Percentiles rank a stretch among this genome's conserved stretches.
phyloP scores from a whole-genome alignment of 2,329 filamentous ascomycete species.

The Exophiala phaeomuriformis region DNA sequence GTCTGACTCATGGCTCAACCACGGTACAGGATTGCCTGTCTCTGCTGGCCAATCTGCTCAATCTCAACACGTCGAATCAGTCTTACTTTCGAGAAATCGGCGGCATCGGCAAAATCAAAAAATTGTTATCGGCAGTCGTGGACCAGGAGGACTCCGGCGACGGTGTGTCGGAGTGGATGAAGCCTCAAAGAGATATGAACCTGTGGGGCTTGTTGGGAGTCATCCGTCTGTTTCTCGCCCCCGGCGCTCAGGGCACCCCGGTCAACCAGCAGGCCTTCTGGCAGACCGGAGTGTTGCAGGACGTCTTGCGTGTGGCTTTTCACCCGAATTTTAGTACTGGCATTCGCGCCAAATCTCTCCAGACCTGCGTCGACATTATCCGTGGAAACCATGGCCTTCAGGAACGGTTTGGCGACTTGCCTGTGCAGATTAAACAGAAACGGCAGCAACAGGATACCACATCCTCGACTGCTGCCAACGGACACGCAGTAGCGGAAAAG shows the following conservation, averaged over 20 bases:
- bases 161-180: conserved; percentile 65
- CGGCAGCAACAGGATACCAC: too few relatives aligned
- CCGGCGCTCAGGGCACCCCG: conserved; percentile 69
- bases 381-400: conserved; percentile 71
- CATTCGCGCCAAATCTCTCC: conserved; percentile 78
- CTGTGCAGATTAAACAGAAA: conserved; percentile 49
- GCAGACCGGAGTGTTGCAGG: conserved; percentile 70
- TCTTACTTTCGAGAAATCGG: conserved; percentile 88
- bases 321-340: conserved; percentile 62
- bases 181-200: conserved; percentile 77
- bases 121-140: conserved; percentile 57
- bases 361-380: conserved; percentile 82
- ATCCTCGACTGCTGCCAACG: conserved; percentile 28
- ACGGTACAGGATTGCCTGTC: conserved; percentile 90
- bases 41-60: conserved; percentile 78
- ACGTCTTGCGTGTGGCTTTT: conserved; percentile 77
- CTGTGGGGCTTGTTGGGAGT: conserved; percentile 84
- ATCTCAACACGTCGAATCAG: conserved; percentile 84
- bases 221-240: conserved; percentile 73
- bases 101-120: conserved; percentile 64
- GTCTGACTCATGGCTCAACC: conserved; percentile 71
- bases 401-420: conserved; percentile 80
- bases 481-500: conserved; percentile 25
- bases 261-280: conserved; percentile 83
- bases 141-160: conserved; percentile 46